phyloP scores from a whole-genome alignment of 2,329 filamentous ascomycete genomes.

The Xylaria sp. region DNA sequence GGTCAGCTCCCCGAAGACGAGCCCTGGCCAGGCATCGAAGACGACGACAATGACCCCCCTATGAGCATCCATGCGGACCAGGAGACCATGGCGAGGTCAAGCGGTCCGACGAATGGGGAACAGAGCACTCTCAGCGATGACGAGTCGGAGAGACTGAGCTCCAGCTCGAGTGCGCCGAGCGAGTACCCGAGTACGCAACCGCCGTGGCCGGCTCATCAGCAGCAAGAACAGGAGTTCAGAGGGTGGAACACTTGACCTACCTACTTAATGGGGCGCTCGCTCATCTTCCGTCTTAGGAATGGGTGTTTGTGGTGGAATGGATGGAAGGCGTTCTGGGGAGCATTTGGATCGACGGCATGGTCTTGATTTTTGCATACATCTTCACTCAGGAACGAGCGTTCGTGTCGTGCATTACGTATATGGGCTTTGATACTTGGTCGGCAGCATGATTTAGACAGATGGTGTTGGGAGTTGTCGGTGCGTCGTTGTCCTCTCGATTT shows the following conservation, averaged over 20 bases:
- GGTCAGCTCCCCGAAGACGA: constrained; percentile 43
- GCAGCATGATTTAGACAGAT: constrained; percentile 11
- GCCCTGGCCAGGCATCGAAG: constrained; percentile 53
- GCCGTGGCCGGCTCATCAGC: constrained; percentile 20
- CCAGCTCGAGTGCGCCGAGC: constrained; percentile 28
- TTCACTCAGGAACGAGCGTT: constrained; percentile 2
- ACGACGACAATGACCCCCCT: constrained; percentile 48
- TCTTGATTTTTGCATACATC: not conserved
- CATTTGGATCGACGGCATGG: not conserved
- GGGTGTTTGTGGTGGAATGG: not conserved
- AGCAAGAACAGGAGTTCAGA: constrained; percentile 18
- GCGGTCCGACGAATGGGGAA: constrained; percentile 19
- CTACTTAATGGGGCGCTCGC: too few relatives aligned
- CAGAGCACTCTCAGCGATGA: constrained; percentile 9
- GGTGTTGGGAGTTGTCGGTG: constrained; percentile 17
- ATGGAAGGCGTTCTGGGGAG: constrained; percentile 9
- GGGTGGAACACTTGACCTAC: constrained; percentile 8
- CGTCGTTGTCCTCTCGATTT: not conserved
- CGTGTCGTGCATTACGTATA: not conserved
- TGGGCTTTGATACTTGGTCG: not conserved
- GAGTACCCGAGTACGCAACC: constrained; percentile 30
- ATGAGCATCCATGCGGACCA: constrained; percentile 26
- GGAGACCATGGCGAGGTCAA: constrained; percentile 25
- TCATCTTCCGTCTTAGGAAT: too few relatives aligned
- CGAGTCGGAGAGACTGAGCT: constrained; percentile 20